Conservation (phyloP, 495 filamentous ascomycete species). For the Aspergillus carlsbadensis region DNA sequence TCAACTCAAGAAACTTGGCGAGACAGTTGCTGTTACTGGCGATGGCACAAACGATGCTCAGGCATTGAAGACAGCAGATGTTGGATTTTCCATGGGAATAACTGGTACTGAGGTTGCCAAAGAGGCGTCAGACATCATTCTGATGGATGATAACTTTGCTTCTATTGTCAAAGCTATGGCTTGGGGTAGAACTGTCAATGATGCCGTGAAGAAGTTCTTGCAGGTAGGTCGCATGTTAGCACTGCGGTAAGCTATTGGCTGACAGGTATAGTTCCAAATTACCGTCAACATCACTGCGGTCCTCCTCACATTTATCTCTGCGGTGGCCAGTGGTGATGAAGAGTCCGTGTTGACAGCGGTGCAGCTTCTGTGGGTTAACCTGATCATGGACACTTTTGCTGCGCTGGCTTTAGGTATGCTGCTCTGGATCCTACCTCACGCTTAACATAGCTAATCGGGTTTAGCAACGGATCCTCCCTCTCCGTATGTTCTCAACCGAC, state of each 20-base stretch:
- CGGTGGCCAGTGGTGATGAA: slow-evolving; percentile 62
- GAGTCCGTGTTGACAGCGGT: slow-evolving; percentile 79
- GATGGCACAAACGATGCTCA: slow-evolving; percentile 93
- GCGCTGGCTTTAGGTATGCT: slow-evolving; percentile 68
- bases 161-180: slow-evolving; percentile 86
- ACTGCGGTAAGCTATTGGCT: not conserved
- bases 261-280: slow-evolving; percentile 68
- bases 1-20: slow-evolving; percentile 76
- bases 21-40: slow-evolving; percentile 91
- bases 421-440: not conserved
- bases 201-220: slow-evolving; percentile 87
- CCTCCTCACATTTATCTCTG: slow-evolving; percentile 77
- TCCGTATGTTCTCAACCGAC: slow-evolving; percentile 65
- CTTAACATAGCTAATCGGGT: too few species aligned
- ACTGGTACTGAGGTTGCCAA: slow-evolving; percentile 90
- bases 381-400: slow-evolving; percentile 95
- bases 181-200: slow-evolving; percentile 87
- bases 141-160: slow-evolving; percentile 92
- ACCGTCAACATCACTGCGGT: slow-evolving; percentile 92
- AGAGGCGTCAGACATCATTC: slow-evolving; percentile 88
- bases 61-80: slow-evolving; percentile 81
- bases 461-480: slow-evolving; percentile 77
- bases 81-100: slow-evolving; percentile 92
- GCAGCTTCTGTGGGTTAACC: slow-evolving; percentile 87
- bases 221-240: slow-evolving; percentile 47